These are phyloP conservation scores for Podosphaera xanthii DNA, from an alignment of 2,329 filamentous ascomycete species.

Conservation along the genomic window DNA sequence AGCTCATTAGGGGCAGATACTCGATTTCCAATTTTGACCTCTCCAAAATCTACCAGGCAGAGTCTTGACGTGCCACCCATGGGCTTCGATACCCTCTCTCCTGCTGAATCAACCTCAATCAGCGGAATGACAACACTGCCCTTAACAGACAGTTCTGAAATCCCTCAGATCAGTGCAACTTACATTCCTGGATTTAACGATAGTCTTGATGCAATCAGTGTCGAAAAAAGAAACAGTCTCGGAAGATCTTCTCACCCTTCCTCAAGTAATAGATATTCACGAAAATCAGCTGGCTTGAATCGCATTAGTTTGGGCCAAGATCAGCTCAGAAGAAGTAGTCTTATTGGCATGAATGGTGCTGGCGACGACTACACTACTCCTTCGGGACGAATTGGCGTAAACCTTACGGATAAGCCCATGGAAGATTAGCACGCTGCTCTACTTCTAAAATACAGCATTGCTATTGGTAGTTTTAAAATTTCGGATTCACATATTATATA, in stretches of 20 bases:
- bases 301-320: constrained; percentile 17
- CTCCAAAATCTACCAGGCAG: constrained; percentile 26
- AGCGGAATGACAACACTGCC: constrained; percentile 8
- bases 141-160: constrained; percentile 10
- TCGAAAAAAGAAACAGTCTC: constrained; percentile 44
- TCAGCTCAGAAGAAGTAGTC: constrained; percentile 13
- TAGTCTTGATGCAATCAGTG: constrained; percentile 7
- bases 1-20: constrained; percentile 53
- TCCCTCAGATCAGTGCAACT: constrained; percentile 11
- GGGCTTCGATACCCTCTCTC: constrained; percentile 5
- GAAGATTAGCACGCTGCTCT: constrained; percentile 30
- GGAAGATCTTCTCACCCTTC: constrained; percentile 29
- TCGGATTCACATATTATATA: not conserved
- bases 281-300: constrained; percentile 15
- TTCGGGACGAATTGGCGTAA: constrained; percentile 28
- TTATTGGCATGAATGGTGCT: constrained; percentile 9
- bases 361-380: constrained; percentile 19
- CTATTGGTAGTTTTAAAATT: not conserved
- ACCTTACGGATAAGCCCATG: constrained; percentile 56
- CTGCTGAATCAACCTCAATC: constrained; percentile 5
- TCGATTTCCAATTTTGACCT: constrained; percentile 62
- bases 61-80: constrained; percentile 57
- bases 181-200: constrained; percentile 14
- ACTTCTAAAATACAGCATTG: not conserved
- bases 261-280: constrained; percentile 23